Evolutionary conservation across 2,329 filamentous ascomycete genomes (phyloP).

Genomic region (Xylaria sp.): DNA sequence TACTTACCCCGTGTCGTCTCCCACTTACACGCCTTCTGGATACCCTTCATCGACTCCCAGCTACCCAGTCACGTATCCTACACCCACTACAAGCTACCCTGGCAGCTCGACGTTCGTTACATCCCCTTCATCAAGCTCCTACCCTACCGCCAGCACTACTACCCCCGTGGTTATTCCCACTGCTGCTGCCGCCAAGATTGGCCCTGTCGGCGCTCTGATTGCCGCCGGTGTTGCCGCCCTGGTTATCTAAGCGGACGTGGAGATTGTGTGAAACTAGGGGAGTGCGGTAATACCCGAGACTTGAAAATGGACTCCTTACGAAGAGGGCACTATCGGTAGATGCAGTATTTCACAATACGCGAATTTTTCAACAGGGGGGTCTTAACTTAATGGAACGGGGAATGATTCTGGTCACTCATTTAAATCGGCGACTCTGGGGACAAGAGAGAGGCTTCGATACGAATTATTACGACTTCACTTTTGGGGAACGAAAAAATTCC

Average conservation of each 20-base stretch:
- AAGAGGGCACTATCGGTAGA: not conserved
- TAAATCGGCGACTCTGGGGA: not conserved
- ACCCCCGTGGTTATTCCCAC: slow-evolving; percentile 30
- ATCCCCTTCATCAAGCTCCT: not conserved
- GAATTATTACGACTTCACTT: slow-evolving; percentile 23
- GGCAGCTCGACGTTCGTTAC: not conserved
- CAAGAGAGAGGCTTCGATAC: slow-evolving; percentile 13
- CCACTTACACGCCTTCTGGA: not conserved
- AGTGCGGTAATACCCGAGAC: not conserved
- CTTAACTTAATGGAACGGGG: slow-evolving; percentile 5
- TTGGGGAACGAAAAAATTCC: slow-evolving; percentile 11
- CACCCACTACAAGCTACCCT: not conserved
- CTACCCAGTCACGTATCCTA: not conserved
- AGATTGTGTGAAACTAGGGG: not conserved
- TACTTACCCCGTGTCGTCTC: not conserved
- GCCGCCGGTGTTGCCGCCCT: slow-evolving; percentile 30
- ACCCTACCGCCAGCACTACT: slow-evolving; percentile 15
- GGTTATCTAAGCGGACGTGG: slow-evolving; percentile 26
- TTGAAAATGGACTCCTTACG: not conserved
- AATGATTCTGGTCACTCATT: slow-evolving; percentile 27
- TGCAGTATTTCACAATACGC: not conserved
- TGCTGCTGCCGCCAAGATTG: slow-evolving; percentile 30
- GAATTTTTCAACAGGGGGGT: not conserved
- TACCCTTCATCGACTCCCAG: not conserved
- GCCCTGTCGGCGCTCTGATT: slow-evolving; percentile 30